Base-by-base conservation (phyloP, 768 basidiomycete genomes). In the Auriculariales sp. region DNA sequence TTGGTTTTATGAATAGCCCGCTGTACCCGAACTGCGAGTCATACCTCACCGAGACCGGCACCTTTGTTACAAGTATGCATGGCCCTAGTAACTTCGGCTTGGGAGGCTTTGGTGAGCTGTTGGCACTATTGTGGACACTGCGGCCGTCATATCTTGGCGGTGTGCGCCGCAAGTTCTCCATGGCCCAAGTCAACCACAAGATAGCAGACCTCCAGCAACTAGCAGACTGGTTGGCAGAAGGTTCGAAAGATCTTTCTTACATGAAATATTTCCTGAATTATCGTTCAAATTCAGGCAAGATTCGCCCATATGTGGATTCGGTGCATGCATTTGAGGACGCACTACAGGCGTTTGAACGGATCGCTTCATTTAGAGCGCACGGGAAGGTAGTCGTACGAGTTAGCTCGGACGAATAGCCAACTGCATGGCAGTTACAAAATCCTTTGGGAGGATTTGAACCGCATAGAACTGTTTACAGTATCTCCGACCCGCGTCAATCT, bases 321-420 rank as follows among this genome's bases (percentile, higher is more conserved):
- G 72, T 76, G 0, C 72, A 67, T 50, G 62, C 59, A 2, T 83
- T 83, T 46, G 68, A 74, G 29, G 75, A 82, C 4, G 74, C 62
- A 2, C 59, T 73, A 48, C 63, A 73, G 50, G 85, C 83, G 0
- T 88, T 81, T 57, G 78, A 80, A 11, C 67, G 70, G 47, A 58
- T 81, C 6, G 66, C 78, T 71, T 71, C 73, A 1, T 61, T 66
- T 3, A 67, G 73, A 17, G 76, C 79, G 1, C 73, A 68, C 3
- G 85, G 85, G 0, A 85, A 85, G 59, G 71, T 87, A 3, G 68
- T 84, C 3, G 71, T 86, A 22, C n/a, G n/a, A n/a, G n/a, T n/a
- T n/a, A n/a, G n/a, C n/a, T n/a, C n/a, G n/a, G n/a, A n/a, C n/a
- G n/a, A n/a, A n/a, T n/a, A n/a, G n/a, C n/a, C n/a, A n/a, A n/a